Percentiles rank a stretch among this genome's conserved stretches.
These are phyloP conservation scores for Penicillium sp. DNA, from an alignment of 2,329 filamentous ascomycete species.

Conservation along the genomic window DNA sequence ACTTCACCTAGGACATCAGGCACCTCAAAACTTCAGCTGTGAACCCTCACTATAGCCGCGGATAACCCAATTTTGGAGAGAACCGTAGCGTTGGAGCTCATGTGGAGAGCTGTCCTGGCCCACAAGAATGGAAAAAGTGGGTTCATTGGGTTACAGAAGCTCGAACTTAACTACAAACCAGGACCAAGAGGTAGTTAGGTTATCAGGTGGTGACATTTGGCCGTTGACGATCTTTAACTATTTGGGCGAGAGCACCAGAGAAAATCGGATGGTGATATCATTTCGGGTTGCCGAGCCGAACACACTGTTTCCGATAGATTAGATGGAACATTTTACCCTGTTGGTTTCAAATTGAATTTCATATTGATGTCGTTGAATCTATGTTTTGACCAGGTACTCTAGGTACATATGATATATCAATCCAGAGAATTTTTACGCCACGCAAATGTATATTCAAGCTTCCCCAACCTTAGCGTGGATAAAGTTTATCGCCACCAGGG, in stretches of 20 bases:
- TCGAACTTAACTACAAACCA: background rate
- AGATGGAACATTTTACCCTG: background rate
- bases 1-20: background rate
- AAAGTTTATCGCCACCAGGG: constrained; percentile 3
- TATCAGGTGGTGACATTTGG: background rate
- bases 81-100: background rate
- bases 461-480: constrained; percentile 6
- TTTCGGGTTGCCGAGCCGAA: background rate
- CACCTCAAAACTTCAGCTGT: background rate
- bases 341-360: background rate
- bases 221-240: constrained; percentile 6
- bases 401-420: background rate
- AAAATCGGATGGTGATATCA: background rate
- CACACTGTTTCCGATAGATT: background rate
- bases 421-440: background rate
- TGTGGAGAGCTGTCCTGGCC: constrained; percentile 1
- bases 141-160: background rate
- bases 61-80: background rate
- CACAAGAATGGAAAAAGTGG: background rate
- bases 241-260: background rate
- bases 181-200: background rate
- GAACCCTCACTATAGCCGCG: background rate
- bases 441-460: background rate
- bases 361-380: background rate
- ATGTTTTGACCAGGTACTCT: background rate